These are phyloP conservation scores for Fusarium tanahbumbuense DNA, from an alignment of 2,329 filamentous ascomycete genomes.

Conservation along the genomic window DNA sequence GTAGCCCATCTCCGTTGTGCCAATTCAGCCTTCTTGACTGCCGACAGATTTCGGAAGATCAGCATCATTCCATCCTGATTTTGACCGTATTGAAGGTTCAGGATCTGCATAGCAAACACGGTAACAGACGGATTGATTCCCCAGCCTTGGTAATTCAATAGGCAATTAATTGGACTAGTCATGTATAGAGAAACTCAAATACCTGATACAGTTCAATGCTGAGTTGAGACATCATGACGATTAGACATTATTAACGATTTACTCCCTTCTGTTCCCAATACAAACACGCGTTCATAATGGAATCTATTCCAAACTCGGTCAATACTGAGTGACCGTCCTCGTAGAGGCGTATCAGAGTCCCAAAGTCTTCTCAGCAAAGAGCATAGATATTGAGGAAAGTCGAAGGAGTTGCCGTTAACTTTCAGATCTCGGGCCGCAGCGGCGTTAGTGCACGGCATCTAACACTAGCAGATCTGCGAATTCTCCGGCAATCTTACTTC, in stretches of 20 bases:
- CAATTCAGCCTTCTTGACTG: accelerated
- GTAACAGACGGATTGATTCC: accelerated
- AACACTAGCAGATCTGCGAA: background rate
- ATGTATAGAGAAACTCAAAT: background rate
- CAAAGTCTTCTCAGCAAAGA: too few species aligned
- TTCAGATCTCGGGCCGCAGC: background rate
- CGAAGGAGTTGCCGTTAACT: too few species aligned
- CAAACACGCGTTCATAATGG: too few species aligned
- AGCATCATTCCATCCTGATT: accelerated
- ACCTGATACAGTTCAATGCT: background rate
- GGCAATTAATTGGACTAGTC: accelerated
- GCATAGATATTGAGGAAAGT: too few species aligned
- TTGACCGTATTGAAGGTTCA: background rate
- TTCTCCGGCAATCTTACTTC: background rate
- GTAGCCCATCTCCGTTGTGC: background rate
- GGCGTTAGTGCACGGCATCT: background rate
- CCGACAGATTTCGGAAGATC: background rate
- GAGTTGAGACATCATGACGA: background rate
- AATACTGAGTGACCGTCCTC: too few species aligned
- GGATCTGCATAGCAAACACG: background rate
- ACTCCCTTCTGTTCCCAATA: too few species aligned
- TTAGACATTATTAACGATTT: too few species aligned
- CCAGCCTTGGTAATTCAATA: too few species aligned
- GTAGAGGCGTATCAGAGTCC: too few species aligned
- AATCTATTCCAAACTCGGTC: too few species aligned